A percentile compares a stretch with the other conserved stretches of the same genome.
Conservation (phyloP, 148 eudicot genomes). For the Chenopodium suecicum region DNA sequence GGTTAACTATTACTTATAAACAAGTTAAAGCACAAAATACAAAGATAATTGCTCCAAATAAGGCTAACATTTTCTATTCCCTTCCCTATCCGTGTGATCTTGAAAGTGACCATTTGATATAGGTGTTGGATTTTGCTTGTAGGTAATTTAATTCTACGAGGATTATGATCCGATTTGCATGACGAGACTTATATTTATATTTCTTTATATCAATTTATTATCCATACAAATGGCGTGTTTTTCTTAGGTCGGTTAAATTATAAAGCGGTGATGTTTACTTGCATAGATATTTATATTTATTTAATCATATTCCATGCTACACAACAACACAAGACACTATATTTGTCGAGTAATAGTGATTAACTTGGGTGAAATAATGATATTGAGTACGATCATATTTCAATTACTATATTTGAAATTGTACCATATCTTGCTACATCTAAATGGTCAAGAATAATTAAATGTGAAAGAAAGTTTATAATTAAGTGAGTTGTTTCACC, state of each 20-base stretch:
- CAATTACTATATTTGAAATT: no score
- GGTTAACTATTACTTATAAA: neutral
- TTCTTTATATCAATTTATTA: neutral
- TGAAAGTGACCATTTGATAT: conserved; percentile 18
- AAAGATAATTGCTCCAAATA: neutral
- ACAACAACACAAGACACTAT: neutral
- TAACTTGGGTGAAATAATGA: neutral
- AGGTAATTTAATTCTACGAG: neutral
- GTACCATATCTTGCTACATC: no score
- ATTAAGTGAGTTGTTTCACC: no score
- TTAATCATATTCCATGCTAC: no score
- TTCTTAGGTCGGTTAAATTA: neutral
- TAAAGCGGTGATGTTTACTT: neutral
- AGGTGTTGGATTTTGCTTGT: conserved; percentile 5
- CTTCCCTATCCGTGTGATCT: neutral
- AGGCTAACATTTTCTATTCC: neutral
- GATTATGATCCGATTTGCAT: neutral
- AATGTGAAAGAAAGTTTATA: no score
- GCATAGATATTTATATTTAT: neutral
- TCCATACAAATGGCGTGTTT: conserved; percentile 3
- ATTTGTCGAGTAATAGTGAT: neutral
- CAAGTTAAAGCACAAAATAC: no score
- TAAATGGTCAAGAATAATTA: no score
- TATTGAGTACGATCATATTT: no score
- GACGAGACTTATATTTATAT: neutral